phyloP scores from a whole-genome alignment of 1,284 basidiomycete genomes.

The Ustilago nuda region DNA sequence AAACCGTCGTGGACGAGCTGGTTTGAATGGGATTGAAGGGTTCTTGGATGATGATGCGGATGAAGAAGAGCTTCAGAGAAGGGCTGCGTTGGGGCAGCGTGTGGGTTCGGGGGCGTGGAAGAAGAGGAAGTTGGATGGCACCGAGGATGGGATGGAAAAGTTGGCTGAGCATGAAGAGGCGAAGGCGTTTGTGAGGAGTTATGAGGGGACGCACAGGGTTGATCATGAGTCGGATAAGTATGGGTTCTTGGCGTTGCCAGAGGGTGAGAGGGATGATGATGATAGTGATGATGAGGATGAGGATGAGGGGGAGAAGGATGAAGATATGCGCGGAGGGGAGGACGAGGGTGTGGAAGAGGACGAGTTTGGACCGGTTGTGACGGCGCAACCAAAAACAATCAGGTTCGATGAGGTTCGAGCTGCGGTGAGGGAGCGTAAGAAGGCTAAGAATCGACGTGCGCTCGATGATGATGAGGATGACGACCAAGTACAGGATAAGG shows the following conservation, averaged over 20 bases:
- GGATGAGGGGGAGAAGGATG: constrained; percentile 2
- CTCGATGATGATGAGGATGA: constrained; percentile 32
- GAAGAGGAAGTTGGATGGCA: constrained; percentile 55
- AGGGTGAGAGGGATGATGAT: constrained; percentile 5
- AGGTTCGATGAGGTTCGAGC: constrained; percentile 20
- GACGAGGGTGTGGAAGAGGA: constrained; percentile 39
- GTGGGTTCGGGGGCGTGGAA: constrained; percentile 29
- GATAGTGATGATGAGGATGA: constrained; percentile 4
- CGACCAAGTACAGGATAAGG: constrained; percentile 11
- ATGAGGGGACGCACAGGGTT: constrained; percentile 50
- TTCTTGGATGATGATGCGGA: constrained; percentile 66
- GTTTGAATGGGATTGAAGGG: constrained; percentile 49
- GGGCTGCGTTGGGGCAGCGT: constrained; percentile 34
- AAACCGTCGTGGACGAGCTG: constrained; percentile 36
- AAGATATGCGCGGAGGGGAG: constrained; percentile 7
- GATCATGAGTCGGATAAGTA: constrained; percentile 53
- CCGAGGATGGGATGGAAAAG: constrained; percentile 59
- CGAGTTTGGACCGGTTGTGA: constrained; percentile 25
- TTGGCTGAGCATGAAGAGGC: constrained; percentile 56
- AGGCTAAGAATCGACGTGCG: constrained; percentile 19
- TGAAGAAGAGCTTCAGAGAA: constrained; percentile 55
- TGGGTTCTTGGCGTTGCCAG: constrained; percentile 50
- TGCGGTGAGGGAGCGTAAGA: constrained; percentile 20
- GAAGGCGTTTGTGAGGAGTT: constrained; percentile 56
- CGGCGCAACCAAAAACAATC: constrained; percentile 28